Conservation (phyloP, 75 land plant genomes). For the Picea sitchensis region DNA sequence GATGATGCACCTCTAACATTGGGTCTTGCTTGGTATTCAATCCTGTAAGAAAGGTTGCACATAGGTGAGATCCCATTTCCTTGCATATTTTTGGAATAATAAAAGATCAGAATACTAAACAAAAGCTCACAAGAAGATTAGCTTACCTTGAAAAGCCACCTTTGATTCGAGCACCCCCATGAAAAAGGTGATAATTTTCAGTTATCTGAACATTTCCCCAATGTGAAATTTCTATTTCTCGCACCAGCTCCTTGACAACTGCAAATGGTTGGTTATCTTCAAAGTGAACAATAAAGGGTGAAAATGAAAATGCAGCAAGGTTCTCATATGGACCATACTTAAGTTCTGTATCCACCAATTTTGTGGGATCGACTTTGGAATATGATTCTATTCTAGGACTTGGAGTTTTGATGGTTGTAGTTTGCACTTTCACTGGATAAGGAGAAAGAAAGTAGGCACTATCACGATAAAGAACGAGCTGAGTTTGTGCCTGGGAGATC, state of each 20-base stretch:
- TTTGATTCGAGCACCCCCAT: constrained; percentile 78
- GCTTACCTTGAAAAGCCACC: constrained; percentile 96
- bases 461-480: constrained; percentile 83
- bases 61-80: background rate
- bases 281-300: constrained; percentile 70
- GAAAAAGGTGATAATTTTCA: constrained; percentile 74
- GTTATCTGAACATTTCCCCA: constrained; percentile 96
- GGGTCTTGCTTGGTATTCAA: constrained; percentile 85
- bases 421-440: constrained; percentile 66
- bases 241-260: constrained; percentile 64
- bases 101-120: background rate
- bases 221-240: constrained; percentile 96
- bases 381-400: constrained; percentile 80
- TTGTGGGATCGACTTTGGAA: constrained; percentile 72
- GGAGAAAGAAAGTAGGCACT: constrained; percentile 78
- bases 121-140: background rate
- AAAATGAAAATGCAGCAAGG: constrained; percentile 46
- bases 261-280: constrained; percentile 90
- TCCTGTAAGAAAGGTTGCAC: constrained; percentile 38
- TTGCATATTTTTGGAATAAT: background rate
- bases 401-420: constrained; percentile 61
- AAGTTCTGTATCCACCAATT: constrained; percentile 63
- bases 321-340: constrained; percentile 94
- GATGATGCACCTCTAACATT: constrained; percentile 63
- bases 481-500: constrained; percentile 77